Base-by-base conservation (phyloP, 495 filamentous ascomycete genomes). In the Annulohypoxylon moriforme region DNA sequence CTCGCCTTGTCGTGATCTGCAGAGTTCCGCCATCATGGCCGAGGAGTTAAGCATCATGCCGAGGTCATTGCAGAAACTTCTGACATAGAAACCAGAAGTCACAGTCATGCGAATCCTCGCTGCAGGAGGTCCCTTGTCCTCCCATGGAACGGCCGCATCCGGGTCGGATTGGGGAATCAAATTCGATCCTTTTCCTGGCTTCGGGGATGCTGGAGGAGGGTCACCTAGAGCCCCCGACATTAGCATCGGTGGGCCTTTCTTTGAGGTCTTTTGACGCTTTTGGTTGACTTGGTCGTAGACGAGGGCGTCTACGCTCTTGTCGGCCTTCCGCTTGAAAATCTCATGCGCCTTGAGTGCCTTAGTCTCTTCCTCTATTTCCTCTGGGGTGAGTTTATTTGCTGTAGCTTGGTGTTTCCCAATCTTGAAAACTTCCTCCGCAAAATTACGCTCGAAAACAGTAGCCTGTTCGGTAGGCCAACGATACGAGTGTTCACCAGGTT, bases 31-130 rank as follows among this genome's bases (percentile, higher is more conserved):
- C 96, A 99, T 98, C 74, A 95, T 82, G 25, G 86, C 96, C 33
- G 91, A 88, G 34, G 92, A 96, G 24, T 90, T 89, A 10, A 97
- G 81, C 46, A 94, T 92, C 71, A 89, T 86, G 16, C 96, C 96
- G 29, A 99, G 85, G 74, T 99, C 96, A 74, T 98, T 94, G 60
- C 93, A 92, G 46, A 99, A 85, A 34, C 91, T 94, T 60, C 96
- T 92, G 42, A 99, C 96, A 80, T 99, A 99, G 85, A 98, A 99
- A 44, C 96, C 96, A 3, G 94, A 97, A 4, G 94, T 91, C 42
- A 97, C 96, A 0, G 92, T 97, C 92, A 99, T 93, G 61, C 89
- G 88, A 55, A 99, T 87, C 76, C 87, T 92, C 42, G 89, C 90
- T 7, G 94, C 94, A 1, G 93, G 88, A 7, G 91, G 89, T 7